Evolutionary conservation across 495 filamentous ascomycete species (phyloP), one percentile per base, ranked within the genome.

Genomic region (Talaromyces stipitatus): DNA sequence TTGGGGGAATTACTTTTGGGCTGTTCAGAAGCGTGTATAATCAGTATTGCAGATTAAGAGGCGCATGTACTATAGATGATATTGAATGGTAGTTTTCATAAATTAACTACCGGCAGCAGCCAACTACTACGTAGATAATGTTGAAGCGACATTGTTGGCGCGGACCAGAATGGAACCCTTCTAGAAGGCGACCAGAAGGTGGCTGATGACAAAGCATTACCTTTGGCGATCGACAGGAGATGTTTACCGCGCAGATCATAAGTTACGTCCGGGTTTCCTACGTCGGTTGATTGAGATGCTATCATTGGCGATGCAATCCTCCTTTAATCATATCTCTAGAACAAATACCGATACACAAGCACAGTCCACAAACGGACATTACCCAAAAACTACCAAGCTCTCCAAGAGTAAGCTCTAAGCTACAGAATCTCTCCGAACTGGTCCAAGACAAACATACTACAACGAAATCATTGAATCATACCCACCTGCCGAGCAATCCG

Each of bases 1-100:
- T 66, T 83, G 88, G 71, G 94, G 94, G 30, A 98, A 98, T 72
- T 98, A 98, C 70, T 97, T 98, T 71, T 95, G 96, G 72, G 94
- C 82, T 36, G 83, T 95, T 28, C 83, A 86, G 70, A 95, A 77
- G 72, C 78, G 72, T 22, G 30, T 75, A 53, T 73, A 59, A 60
- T 41, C 9, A 3, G 9, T 29, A 9, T 29, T 2, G 32, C 14
- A 7, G 33, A 18, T 38, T 18, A 16, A 16, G n/a, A 2, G 30
- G 3, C 12, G n/a, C 16, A 38, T 41, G 27, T 52, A 52, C 28
- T 16, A 52, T 26, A 52, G n/a, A n/a, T n/a, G n/a, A n/a, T n/a
- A n/a, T n/a, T n/a, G n/a, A n/a, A n/a, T n/a, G n/a, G n/a, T n/a
- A n/a, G n/a, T n/a, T n/a, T n/a, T n/a, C n/a, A n/a, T n/a, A n/a